Evolutionary conservation across 202 grass and related monocot genomes (phyloP), one percentile per base, ranked within the genome.

Genomic region (Schoenoplectus tabernaemontani): DNA sequence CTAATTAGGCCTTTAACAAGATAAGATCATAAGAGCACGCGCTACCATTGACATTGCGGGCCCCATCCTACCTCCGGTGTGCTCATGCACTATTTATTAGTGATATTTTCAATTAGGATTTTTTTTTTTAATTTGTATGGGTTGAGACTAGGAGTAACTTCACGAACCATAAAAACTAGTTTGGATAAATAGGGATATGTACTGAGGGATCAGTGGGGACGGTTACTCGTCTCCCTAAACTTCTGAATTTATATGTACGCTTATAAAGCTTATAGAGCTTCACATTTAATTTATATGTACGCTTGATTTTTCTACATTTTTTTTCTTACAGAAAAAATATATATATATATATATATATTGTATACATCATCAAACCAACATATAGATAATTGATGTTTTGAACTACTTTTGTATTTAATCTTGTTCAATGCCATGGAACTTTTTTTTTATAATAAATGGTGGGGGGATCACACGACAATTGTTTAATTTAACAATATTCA

Each of bases 1-100:
- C 59, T 82, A 82, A 82, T 69, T 51, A 71, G 23, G 59, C 48
- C 36, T 83, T 74, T 46, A 44, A 60, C 65, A 78, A 80, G 82
- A n/a, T n/a, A n/a, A n/a, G n/a, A n/a, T n/a, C n/a, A 58, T 72
- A 79, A 66, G 78, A 44, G 32, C 80, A 50, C 37, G 61, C 44
- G 63, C 28, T 73, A 30, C 81, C 57, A 66, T 24, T 47, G 81
- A 63, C 62, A 41, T 24, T 67, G 7, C 11, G 75, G 30, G 23
- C n/a, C 81, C 33, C 54, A 59, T 22, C 11, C 39, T 57, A 57
- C 16, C 13, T 42, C 56, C 32, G 4, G 1, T 4, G 1, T 15
- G 36, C 75, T 78, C 54, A 37, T 78, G 54, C 51, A 8, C 34
- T 59, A 22, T 57, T 78, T 59, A 39, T 66, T 70, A 22, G 11